Evolutionary conservation across 2,329 filamentous ascomycete species (phyloP).

Genomic region (Cladosporium cucumerinum): DNA sequence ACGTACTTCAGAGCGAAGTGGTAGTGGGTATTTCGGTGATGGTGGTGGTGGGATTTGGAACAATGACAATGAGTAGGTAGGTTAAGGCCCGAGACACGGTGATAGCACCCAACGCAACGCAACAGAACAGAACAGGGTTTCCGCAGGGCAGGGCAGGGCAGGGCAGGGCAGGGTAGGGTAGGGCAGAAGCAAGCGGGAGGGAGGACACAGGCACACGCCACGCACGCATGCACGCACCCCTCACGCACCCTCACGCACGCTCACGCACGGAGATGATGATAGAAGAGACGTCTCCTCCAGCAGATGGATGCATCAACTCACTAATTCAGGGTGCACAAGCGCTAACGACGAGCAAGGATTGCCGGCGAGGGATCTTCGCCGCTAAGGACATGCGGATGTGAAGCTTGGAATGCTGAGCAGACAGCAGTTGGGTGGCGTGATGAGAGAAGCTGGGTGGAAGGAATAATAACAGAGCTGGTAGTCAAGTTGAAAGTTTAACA

Average conservation of each 20-base stretch:
- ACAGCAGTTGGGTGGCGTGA: not conserved
- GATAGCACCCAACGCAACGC: not conserved
- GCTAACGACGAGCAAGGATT: slow-evolving; percentile 6
- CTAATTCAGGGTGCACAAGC: not conserved
- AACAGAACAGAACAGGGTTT: not conserved
- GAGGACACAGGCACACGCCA: slow-evolving; percentile 2
- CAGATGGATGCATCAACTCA: not conserved
- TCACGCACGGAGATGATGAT: not conserved
- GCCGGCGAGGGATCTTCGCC: slow-evolving; percentile 1
- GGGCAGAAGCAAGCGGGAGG: slow-evolving; percentile 12
- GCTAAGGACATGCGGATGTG: not conserved
- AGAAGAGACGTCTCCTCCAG: not conserved
- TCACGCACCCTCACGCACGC: not conserved
- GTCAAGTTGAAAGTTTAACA: not conserved
- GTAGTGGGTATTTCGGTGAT: too few species aligned
- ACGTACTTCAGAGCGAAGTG: not conserved
- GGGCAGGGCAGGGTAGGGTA: too few species aligned
- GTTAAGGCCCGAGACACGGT: not conserved
- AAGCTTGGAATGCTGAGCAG: not conserved
- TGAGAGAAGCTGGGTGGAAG: not conserved
- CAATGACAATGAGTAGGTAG: not conserved
- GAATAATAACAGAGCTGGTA: not conserved
- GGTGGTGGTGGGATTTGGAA: not conserved
- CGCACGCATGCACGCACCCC: too few species aligned
- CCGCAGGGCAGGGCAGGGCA: slow-evolving; percentile 1